phyloP scores from a whole-genome alignment of 257 asterid species.

The Apocynum venetum region DNA sequence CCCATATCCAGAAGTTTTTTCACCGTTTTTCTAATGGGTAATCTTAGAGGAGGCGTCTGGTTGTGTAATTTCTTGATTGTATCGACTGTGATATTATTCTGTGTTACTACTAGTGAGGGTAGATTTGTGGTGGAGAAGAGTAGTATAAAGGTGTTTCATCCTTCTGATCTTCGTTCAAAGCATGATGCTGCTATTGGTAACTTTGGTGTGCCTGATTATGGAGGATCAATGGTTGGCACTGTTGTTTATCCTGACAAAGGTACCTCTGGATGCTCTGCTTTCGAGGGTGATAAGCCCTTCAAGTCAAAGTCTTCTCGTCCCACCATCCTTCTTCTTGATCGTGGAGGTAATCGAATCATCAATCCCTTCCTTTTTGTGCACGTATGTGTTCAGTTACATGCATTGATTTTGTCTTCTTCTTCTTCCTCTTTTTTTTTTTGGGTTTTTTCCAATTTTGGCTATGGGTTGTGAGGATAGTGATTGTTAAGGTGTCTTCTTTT shows the following conservation, averaged over 20 bases:
- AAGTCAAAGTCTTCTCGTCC: constrained; percentile 69
- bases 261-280: constrained; percentile 53
- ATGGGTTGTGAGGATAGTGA: neutral
- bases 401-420: neutral
- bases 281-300: constrained; percentile 67
- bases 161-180: constrained; percentile 44
- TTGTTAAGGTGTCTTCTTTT: neutral
- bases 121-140: constrained; percentile 80
- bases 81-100: constrained; percentile 3
- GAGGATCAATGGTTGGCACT: constrained; percentile 72
- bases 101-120: constrained; percentile 10
- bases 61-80: constrained; percentile 17
- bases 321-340: constrained; percentile 78
- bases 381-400: neutral
- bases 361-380: neutral
- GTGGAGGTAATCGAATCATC: constrained; percentile 53
- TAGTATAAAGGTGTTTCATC: constrained; percentile 67
- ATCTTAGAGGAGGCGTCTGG: neutral
- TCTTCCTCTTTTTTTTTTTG: neutral
- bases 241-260: constrained; percentile 53
- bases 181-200: constrained; percentile 91
- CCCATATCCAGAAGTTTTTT: neutral
- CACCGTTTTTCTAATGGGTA: neutral
- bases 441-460: neutral
- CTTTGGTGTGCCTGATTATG: constrained; percentile 93